Conservation (phyloP, 345 rosid species). For the Populus ilicifolia region DNA sequence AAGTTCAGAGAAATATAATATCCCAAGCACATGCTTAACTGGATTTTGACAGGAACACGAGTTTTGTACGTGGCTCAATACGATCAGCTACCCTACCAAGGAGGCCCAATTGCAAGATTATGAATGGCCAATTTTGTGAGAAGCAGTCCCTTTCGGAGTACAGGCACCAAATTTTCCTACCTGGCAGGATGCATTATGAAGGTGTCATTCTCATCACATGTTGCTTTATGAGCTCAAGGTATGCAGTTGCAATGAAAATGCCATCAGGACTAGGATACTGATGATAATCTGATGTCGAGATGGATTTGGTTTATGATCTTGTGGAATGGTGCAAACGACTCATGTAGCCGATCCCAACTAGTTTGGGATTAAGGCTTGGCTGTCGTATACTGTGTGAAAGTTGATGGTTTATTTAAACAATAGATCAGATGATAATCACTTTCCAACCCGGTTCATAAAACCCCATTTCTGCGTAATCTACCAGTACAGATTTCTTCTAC, state of each 20-base stretch:
- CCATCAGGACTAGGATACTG: background rate
- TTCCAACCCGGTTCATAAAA: background rate
- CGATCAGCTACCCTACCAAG: background rate
- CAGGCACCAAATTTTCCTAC: conserved; percentile 8
- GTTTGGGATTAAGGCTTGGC: background rate
- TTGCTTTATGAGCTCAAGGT: background rate
- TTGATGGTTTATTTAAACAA: background rate
- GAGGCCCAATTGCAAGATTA: background rate
- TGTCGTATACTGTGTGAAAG: background rate
- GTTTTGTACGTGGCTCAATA: background rate
- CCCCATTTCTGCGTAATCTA: background rate
- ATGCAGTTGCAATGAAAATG: conserved; percentile 4
- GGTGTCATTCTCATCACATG: background rate
- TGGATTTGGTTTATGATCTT: background rate
- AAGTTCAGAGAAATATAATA: conserved; percentile 33
- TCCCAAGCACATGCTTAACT: background rate
- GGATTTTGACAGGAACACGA: background rate
- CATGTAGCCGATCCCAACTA: background rate
- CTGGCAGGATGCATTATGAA: background rate
- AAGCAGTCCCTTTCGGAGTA: background rate
- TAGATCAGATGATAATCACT: background rate
- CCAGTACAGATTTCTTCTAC: background rate
- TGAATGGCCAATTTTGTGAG: conserved; percentile 13
- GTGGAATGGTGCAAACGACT: background rate
- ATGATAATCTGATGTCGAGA: background rate